phyloP scores from a whole-genome alignment of 2,329 filamentous ascomycete species.

The Amauroascus verrucosus region DNA sequence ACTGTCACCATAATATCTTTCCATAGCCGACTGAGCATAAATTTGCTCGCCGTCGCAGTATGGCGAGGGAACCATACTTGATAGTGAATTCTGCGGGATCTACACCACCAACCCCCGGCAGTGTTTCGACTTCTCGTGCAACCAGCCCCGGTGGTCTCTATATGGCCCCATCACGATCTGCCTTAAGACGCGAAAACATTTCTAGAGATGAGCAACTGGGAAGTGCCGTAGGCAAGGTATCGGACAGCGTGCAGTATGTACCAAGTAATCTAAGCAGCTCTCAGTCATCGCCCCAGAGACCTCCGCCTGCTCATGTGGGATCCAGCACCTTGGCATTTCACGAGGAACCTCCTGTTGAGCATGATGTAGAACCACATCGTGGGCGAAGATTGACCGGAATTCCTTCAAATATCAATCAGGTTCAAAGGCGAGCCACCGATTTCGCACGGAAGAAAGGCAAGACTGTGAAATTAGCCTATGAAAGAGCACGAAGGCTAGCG shows the following conservation, averaged over 20 bases:
- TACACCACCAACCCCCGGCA: neutral
- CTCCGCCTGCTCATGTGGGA: neutral
- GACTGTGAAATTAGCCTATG: conserved; percentile 28
- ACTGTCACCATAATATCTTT: no score
- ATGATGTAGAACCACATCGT: neutral
- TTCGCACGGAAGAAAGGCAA: conserved; percentile 26
- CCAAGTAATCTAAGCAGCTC: neutral
- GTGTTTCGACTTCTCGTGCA: neutral
- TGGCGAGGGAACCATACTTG: neutral
- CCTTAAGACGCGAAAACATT: neutral
- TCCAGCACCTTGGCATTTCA: neutral
- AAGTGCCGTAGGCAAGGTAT: no score
- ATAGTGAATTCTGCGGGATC: neutral
- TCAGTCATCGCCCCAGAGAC: neutral
- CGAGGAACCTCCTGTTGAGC: neutral
- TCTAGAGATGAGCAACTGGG: neutral
- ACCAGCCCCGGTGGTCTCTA: neutral
- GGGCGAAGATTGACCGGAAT: neutral
- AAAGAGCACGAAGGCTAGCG: conserved; percentile 27
- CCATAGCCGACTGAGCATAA: neutral
- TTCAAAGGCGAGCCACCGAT: neutral
- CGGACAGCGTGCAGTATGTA: no score
- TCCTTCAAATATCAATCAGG: neutral
- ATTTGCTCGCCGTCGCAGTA: neutral
- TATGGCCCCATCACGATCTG: conserved; percentile 4